Conservation (phyloP, 2,329 filamentous ascomycete species). For the Penicillium corylophilum region DNA sequence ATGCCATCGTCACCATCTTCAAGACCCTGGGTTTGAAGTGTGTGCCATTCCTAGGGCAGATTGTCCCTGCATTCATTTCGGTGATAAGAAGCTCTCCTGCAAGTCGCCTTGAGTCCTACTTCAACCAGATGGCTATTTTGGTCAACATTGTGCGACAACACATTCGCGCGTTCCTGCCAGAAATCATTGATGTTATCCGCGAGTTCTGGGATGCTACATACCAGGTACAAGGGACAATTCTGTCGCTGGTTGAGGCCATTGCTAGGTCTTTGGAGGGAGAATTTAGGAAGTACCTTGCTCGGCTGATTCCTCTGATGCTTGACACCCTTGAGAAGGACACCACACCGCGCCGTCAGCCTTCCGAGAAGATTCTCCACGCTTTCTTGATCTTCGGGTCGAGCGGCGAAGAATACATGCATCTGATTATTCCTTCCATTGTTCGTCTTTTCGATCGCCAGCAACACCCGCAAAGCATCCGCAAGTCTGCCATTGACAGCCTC, state of each 20-base stretch:
- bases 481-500: constrained; percentile 89
- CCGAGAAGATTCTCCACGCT: constrained; percentile 87
- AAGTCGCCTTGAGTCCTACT: constrained; percentile 86
- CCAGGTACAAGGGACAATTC: constrained; percentile 83
- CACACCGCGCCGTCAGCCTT: constrained; percentile 72
- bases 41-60: constrained; percentile 88
- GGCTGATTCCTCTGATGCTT: constrained; percentile 88
- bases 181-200: constrained; percentile 81
- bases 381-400: constrained; percentile 95
- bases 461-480: constrained; percentile 75
- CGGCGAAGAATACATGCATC: constrained; percentile 97
- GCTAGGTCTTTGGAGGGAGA: constrained; percentile 92
- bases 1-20: constrained; percentile 98
- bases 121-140: constrained; percentile 90
- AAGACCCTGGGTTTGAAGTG: constrained; percentile 94
- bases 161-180: constrained; percentile 83
- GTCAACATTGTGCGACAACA: constrained; percentile 96
- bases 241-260: constrained; percentile 90
- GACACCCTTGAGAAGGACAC: constrained; percentile 85
- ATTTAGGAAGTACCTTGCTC: constrained; percentile 93
- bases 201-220: constrained; percentile 85
- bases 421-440: constrained; percentile 95
- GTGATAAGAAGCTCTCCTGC: constrained; percentile 81
- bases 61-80: constrained; percentile 87
- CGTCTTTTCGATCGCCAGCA: constrained; percentile 87